Evolutionary conservation across 139 green algal genomes (phyloP).

Genomic region (Chlorella ohadii): DNA sequence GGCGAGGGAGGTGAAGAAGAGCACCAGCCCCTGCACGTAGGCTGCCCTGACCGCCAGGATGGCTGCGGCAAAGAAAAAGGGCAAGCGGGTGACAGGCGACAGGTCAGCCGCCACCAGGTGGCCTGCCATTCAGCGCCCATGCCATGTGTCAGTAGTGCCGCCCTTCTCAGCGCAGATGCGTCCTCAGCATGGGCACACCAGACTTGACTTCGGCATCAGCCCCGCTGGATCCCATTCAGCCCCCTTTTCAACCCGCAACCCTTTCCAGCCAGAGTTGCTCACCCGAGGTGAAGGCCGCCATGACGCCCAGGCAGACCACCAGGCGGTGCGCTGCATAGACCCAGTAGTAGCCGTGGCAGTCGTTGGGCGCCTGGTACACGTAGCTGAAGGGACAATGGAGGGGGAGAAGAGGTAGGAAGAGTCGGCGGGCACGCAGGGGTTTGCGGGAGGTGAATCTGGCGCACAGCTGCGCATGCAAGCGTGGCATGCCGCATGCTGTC

Average conservation of each 20-base stretch:
- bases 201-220: too few relatives aligned
- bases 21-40: slow-evolving; percentile 35
- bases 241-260: too few relatives aligned
- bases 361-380: slow-evolving; percentile 41
- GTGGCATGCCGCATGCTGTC: too few relatives aligned
- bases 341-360: slow-evolving; percentile 48
- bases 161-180: too few relatives aligned
- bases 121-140: too few relatives aligned
- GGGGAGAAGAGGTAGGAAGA: neutral
- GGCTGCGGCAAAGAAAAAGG: neutral
- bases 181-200: too few relatives aligned
- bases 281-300: slow-evolving; percentile 31
- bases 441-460: neutral
- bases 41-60: slow-evolving; percentile 58
- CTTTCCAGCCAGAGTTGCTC: too few relatives aligned
- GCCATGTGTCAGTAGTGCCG: too few relatives aligned
- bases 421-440: neutral
- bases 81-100: neutral
- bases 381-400: neutral
- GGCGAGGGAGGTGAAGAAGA: slow-evolving; percentile 39
- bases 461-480: too few relatives aligned
- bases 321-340: slow-evolving; percentile 37
- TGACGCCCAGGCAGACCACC: slow-evolving; percentile 51
- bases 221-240: too few relatives aligned
- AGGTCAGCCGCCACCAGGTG: too few relatives aligned